Evolutionary conservation across 306 rosid genomes (phyloP), one percentile per base, ranked within the genome.

Genomic region (Castanea crenata): DNA sequence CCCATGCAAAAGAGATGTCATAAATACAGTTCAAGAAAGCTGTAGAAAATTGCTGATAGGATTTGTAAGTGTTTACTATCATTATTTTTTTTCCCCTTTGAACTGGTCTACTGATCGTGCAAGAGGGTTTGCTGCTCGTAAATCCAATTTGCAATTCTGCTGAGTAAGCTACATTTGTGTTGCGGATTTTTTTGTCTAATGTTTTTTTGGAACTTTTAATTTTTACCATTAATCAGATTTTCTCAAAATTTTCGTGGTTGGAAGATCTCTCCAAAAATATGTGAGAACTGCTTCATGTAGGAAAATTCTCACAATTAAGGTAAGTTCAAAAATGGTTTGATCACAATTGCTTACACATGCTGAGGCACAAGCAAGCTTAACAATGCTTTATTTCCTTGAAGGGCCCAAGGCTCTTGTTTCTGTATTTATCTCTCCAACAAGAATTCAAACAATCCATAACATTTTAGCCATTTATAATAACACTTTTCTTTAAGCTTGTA

Each of bases 1-100:
- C 71, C 61, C 78, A 74, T 76, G 75, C 76, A 83, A 38, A 54
- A 74, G 29, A 71, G 79, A 20, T 20, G 18, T 15, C 51, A 38
- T 49, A 12, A 44, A 46, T 55, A 77, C 87, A 83, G 81, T 86
- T 88, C 92, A 83, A 85, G 94, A 86, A 84, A 73, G 83, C 79
- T 80, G 88, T 86, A 83, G 75, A 89, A 89, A 76, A 78, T 81
- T 63, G 78, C 87, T 73, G 78, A 74, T 82, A 85, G 80, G 84
- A 84, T 86, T 84, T 84, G 61, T 57, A 51, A 49, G 54, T 49
- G 54, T 49, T 49, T 49, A 49, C 54, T 10, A 12, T 49, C 14
- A 10, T 49, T 12, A 3, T 3, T 49, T 49, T 49, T 13, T 49
- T 12, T 16, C 54, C 54, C 14, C 54, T 49, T 49, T 12, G 54